Percentiles rank a stretch among this genome's conserved stretches.
Evolutionary conservation across 78 protist species (phyloP).

Genomic region (Polysphondylium violaceum): DNA sequence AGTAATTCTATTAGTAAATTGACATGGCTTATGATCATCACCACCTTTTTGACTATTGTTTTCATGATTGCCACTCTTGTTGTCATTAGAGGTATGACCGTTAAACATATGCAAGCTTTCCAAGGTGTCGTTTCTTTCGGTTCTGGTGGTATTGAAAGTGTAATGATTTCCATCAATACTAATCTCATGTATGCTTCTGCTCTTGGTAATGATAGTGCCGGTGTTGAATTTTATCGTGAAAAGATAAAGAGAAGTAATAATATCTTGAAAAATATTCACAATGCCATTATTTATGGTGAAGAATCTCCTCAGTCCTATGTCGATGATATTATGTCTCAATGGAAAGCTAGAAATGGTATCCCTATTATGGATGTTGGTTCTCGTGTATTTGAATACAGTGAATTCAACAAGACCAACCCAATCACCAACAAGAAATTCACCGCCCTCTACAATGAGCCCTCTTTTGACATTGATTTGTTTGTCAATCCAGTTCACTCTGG

Average conservation of each 20-base stretch:
- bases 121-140: slow-evolving; percentile 67
- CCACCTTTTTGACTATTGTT: not conserved
- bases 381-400: not conserved
- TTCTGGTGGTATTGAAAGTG: slow-evolving; percentile 14
- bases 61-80: slow-evolving; percentile 25
- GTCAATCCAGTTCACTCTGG: not conserved
- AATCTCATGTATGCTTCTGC: slow-evolving; percentile 19
- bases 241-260: not conserved
- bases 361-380: slow-evolving; percentile 20
- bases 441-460: slow-evolving; percentile 25
- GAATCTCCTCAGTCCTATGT: slow-evolving; percentile 24
- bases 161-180: slow-evolving; percentile 4
- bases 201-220: not conserved
- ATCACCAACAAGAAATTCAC: not conserved
- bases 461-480: not conserved
- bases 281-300: slow-evolving; percentile 57
- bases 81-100: slow-evolving; percentile 17
- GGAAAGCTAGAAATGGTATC: slow-evolving; percentile 18
- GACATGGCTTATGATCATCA: slow-evolving; percentile 31
- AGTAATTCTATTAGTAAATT: slow-evolving; percentile 38
- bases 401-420: slow-evolving; percentile 49
- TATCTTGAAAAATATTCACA: slow-evolving; percentile 33
- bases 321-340: not conserved
- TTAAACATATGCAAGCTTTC: slow-evolving; percentile 13
- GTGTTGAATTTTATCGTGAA: no score